phyloP scores from a whole-genome alignment of 139 green algal genomes.

The Micractinium sp. region DNA sequence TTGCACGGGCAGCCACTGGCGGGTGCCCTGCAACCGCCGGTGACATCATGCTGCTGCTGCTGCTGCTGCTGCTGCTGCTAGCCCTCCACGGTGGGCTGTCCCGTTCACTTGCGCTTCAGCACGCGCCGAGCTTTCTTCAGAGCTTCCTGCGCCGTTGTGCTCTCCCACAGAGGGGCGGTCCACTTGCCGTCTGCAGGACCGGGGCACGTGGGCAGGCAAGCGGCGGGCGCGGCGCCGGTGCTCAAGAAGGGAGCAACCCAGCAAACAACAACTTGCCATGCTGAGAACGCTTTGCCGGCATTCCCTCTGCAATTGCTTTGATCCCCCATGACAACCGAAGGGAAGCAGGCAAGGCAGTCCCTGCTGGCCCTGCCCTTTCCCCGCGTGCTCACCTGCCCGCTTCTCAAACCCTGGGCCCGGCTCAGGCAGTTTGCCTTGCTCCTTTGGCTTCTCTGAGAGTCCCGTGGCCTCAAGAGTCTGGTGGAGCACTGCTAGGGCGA shows the following conservation, averaged over 20 bases:
- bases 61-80: neutral
- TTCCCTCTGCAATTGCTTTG: too few species aligned
- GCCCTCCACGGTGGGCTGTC: neutral
- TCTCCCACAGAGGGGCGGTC: conserved; percentile 48
- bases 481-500: conserved; percentile 50
- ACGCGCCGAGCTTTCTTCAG: conserved; percentile 18
- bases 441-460: neutral
- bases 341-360: neutral
- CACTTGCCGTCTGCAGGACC: conserved; percentile 41
- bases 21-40: too few species aligned
- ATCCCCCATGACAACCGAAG: neutral
- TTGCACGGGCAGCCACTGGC: neutral
- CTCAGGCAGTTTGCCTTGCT: conserved; percentile 28
- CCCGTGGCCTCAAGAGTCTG: conserved; percentile 8
- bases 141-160: conserved; percentile 20
- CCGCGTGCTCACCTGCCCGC: neutral
- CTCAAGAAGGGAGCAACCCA: neutral
- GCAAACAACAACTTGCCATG: neutral
- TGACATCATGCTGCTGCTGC: too few species aligned
- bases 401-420: conserved; percentile 45
- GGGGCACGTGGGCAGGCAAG: neutral
- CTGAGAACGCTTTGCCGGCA: too few species aligned
- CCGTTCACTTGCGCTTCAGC: conserved; percentile 23
- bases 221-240: neutral
- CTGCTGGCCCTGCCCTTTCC: neutral